Evolutionary conservation across 495 filamentous ascomycete species (phyloP).

Genomic region (Xylaria nigripes): DNA sequence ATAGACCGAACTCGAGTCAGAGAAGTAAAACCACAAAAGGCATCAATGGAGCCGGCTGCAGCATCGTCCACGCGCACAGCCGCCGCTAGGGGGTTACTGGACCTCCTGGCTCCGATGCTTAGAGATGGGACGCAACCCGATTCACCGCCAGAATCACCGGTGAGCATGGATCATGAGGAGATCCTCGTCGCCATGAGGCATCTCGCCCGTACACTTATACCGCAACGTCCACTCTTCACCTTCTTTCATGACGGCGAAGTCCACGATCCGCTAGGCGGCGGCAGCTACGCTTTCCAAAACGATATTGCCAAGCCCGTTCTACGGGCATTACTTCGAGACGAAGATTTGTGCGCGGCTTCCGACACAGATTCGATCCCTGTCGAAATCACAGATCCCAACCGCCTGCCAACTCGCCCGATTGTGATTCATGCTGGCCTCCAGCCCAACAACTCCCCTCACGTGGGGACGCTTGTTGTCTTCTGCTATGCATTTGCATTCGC

Average conservation of each 20-base stretch:
- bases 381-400: neutral
- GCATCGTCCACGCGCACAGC: neutral
- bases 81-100: neutral
- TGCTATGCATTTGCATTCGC: conserved; percentile 23
- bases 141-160: neutral
- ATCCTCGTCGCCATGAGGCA: conserved; percentile 4
- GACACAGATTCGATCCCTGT: neutral
- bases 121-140: neutral
- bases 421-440: conserved; percentile 21
- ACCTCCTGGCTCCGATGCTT: neutral
- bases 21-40: neutral
- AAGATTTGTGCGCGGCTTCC: neutral
- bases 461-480: conserved; percentile 23
- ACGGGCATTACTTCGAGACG: conserved; percentile 3
- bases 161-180: neutral
- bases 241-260: conserved; percentile 15
- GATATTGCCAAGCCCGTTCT: conserved; percentile 10
- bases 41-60: neutral
- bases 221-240: conserved; percentile 3
- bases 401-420: conserved; percentile 18
- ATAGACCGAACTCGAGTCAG: neutral
- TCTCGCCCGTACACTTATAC: conserved; percentile 1
- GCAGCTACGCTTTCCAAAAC: conserved; percentile 12
- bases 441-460: conserved; percentile 25
- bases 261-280: conserved; percentile 16